These are phyloP conservation scores for Fusarium xylarioides DNA, from an alignment of 2,329 filamentous ascomycete species.

Conservation along the genomic window DNA sequence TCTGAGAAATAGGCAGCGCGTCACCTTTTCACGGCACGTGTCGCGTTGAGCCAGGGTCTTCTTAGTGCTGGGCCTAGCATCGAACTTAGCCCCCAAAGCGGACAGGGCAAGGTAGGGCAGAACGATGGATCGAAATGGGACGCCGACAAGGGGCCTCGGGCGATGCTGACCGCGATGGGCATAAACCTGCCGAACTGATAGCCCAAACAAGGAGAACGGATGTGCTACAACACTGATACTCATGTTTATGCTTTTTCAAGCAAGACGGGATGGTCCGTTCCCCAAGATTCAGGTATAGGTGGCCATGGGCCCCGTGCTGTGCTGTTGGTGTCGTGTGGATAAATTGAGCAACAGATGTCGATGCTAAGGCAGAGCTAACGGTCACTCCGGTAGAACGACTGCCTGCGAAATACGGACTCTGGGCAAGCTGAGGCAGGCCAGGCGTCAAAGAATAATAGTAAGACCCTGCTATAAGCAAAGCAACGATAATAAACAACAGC, in stretches of 20 bases:
- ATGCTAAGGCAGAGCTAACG: slow-evolving; percentile 6
- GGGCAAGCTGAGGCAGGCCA: background rate
- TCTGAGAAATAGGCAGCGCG: slow-evolving; percentile 21
- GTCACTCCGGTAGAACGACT: slow-evolving; percentile 2
- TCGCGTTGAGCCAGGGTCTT: slow-evolving; percentile 20
- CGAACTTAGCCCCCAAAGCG: slow-evolving; percentile 1
- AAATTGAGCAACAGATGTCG: background rate
- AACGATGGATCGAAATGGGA: slow-evolving; percentile 18
- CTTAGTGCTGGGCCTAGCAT: slow-evolving; percentile 9
- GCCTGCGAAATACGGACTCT: background rate
- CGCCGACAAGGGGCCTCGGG: slow-evolving; percentile 22
- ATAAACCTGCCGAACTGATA: slow-evolving; percentile 25
- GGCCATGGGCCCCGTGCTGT: background rate
- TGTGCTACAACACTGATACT: slow-evolving; percentile 19
- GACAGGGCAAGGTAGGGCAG: slow-evolving; percentile 10
- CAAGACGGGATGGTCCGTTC: slow-evolving; percentile 38
- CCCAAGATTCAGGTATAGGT: slow-evolving; percentile 36
- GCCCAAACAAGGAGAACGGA: slow-evolving; percentile 23
- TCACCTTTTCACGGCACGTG: slow-evolving; percentile 36
- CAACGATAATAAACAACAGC: background rate
- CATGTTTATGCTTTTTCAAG: background rate
- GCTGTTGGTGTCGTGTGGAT: background rate
- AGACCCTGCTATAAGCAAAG: background rate
- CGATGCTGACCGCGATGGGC: slow-evolving; percentile 16
- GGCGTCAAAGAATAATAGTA: background rate